A percentile compares a stretch with the other conserved stretches of the same genome.
phyloP scores from a whole-genome alignment of 1,284 basidiomycete genomes.

The Apiotrichum laibachii region DNA sequence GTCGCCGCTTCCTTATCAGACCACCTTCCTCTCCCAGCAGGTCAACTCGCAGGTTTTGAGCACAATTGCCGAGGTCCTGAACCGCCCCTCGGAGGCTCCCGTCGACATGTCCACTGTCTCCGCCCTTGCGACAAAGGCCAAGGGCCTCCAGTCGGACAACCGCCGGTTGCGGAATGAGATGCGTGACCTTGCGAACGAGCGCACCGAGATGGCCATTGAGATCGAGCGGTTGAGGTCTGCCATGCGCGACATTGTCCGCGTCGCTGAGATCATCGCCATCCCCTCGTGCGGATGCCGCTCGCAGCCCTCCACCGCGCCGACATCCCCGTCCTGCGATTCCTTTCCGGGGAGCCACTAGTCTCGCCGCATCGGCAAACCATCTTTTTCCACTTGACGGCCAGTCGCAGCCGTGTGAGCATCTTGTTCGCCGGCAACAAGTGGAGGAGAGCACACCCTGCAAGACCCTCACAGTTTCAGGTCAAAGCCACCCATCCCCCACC shows the following conservation, averaged over 20 bases:
- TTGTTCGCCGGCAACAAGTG: too few species aligned
- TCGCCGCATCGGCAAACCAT: too few species aligned
- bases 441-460: too few species aligned
- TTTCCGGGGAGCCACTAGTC: not conserved
- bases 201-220: slow-evolving; percentile 4
- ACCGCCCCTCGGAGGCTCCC: not conserved
- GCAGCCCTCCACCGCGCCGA: not conserved
- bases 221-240: slow-evolving; percentile 5
- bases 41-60: not conserved
- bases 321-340: not conserved
- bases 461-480: too few species aligned
- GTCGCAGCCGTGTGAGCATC: too few species aligned
- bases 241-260: slow-evolving; percentile 5
- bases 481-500: too few species aligned
- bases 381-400: too few species aligned
- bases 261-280: slow-evolving; percentile 7
- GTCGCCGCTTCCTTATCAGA: not conserved
- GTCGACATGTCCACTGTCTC: not conserved
- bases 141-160: slow-evolving; percentile 1
- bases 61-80: slow-evolving; percentile 3
- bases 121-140: not conserved
- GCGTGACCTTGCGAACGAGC: not conserved
- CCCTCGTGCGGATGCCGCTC: not conserved
- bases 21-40: not conserved
- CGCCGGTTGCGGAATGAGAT: not conserved